Evolutionary conservation across 2,329 filamentous ascomycete species (phyloP), one percentile per base, ranked within the genome.

Genomic region (Xylariomycetidae sp.): DNA sequence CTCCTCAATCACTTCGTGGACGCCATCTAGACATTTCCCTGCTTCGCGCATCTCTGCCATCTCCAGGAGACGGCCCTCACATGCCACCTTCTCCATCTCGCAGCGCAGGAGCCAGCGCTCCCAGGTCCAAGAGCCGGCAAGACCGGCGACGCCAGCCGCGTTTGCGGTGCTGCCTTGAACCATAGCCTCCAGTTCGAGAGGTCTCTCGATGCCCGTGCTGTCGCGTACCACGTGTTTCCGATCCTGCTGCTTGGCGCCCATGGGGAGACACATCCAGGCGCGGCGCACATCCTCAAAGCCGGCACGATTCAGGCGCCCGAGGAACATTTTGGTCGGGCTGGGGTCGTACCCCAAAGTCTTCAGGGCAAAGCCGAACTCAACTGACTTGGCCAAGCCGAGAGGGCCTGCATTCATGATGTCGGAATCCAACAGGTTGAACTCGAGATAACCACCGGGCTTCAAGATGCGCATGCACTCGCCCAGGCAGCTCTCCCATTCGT

Each of bases 91-190:
- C 67, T 96, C 89, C 64, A 82, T 76, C 64, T 92, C 85, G 51
- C 90, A 74, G 53, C 88, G 86, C 46, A 96, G 66, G 59, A 97
- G 75, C 92, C 92, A 98, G 58, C 87, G 85, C 72, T 98, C 92
- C 90, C 89, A 98, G 57, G 82, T 81, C 81, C 88, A 92, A 16
- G 84, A 82, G 4, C 88, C 92, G 1, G 90, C 78, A 25, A 97
- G 65, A 14, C 89, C 89, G 10, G 85, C 84, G 45, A 95, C 69
- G 48, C 76, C 80, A 2, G 86, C 85, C 11, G 82, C 77, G 53
- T 80, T 77, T 31, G 80, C 76, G 0, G 84, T 88, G 49, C 75
- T 84, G 6, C 85, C 85, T n/a, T 62, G 59, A 1, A 78, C 67
- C 54, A 77, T 71, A 13, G 81, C 80, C 42, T 86, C 80, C 45